These are phyloP conservation scores for Russula sp. DNA, from an alignment of 768 basidiomycete species.

Conservation along the genomic window DNA sequence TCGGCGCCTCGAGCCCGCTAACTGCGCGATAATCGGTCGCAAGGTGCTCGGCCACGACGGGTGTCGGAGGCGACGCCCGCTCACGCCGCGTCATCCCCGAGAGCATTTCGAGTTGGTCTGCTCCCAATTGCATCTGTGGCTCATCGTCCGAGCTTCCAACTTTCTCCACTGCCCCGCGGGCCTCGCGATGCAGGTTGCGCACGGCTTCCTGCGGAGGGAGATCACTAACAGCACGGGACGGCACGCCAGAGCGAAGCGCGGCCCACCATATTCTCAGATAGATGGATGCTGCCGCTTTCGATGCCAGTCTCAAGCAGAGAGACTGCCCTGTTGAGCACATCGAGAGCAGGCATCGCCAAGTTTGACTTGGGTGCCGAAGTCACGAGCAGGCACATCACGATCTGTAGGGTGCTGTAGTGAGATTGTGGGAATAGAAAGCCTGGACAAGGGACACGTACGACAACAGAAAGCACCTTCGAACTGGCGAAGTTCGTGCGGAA, in stretches of 20 bases:
- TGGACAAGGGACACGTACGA: constrained; percentile 39
- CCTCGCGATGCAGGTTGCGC: constrained; percentile 30
- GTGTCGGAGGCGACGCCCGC: background rate
- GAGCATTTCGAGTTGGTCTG: constrained; percentile 32
- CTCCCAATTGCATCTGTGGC: constrained; percentile 17
- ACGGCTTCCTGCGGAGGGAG: constrained; percentile 27
- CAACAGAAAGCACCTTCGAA: constrained; percentile 61
- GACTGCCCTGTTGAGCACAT: constrained; percentile 32
- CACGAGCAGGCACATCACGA: constrained; percentile 36
- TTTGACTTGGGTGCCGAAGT: constrained; percentile 35
- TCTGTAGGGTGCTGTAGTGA: constrained; percentile 32
- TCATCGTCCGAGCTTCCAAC: constrained; percentile 11
- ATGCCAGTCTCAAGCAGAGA: constrained; percentile 31
- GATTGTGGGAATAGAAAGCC: background rate
- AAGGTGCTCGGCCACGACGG: constrained; percentile 1
- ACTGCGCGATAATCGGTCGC: constrained; percentile 16
- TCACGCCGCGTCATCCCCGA: constrained; percentile 32
- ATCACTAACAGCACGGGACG: background rate
- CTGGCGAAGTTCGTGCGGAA: constrained; percentile 49
- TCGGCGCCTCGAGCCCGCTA: constrained; percentile 13
- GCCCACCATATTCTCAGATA: constrained; percentile 25
- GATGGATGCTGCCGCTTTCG: constrained; percentile 25
- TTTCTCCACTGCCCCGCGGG: constrained; percentile 29
- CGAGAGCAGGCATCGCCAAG: constrained; percentile 33
- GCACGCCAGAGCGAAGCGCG: background rate